These are phyloP conservation scores for Sphagnum contortum DNA, from an alignment of 225 moss, liverwort and hornwort genomes.

Conservation along the genomic window DNA sequence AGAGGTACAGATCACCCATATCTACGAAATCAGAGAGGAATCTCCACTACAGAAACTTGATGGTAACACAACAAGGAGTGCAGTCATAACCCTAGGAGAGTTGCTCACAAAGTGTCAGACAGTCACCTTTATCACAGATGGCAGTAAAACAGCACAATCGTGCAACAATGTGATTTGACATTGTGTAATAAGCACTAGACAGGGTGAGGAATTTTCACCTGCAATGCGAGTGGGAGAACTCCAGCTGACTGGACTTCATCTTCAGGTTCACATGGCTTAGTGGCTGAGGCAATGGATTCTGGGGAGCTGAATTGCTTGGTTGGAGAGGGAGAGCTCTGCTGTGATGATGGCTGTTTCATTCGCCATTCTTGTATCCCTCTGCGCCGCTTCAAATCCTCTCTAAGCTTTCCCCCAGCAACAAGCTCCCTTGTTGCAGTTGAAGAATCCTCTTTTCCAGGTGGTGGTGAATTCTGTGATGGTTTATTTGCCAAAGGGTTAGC, in stretches of 20 bases:
- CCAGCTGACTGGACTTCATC: slow-evolving; percentile 19
- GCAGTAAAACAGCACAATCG: no score
- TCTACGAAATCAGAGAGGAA: no score
- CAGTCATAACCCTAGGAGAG: no score
- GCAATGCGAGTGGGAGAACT: slow-evolving; percentile 56
- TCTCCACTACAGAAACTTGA: no score
- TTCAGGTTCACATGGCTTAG: slow-evolving; percentile 23
- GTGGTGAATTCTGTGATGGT: slow-evolving; percentile 17
- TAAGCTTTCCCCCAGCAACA: slow-evolving; percentile 50
- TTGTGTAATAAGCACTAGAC: no score
- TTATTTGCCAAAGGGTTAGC: slow-evolving; percentile 34
- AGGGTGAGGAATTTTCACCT: slow-evolving; percentile 14
- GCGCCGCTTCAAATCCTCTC: slow-evolving; percentile 76
- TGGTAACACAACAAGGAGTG: no score
- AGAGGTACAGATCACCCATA: no score
- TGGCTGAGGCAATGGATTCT: slow-evolving; percentile 18
- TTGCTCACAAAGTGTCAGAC: no score
- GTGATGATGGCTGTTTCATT: slow-evolving; percentile 67
- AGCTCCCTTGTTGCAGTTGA: slow-evolving; percentile 28
- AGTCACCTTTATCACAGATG: no score
- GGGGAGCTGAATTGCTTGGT: slow-evolving; percentile 22
- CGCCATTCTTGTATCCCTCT: slow-evolving; percentile 95
- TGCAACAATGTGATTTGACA: no score
- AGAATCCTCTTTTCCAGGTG: slow-evolving; percentile 52
- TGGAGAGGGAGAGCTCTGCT: slow-evolving; percentile 33